phyloP scores from a whole-genome alignment of 2,329 filamentous ascomycete species.

The Diaporthe humulicola region DNA sequence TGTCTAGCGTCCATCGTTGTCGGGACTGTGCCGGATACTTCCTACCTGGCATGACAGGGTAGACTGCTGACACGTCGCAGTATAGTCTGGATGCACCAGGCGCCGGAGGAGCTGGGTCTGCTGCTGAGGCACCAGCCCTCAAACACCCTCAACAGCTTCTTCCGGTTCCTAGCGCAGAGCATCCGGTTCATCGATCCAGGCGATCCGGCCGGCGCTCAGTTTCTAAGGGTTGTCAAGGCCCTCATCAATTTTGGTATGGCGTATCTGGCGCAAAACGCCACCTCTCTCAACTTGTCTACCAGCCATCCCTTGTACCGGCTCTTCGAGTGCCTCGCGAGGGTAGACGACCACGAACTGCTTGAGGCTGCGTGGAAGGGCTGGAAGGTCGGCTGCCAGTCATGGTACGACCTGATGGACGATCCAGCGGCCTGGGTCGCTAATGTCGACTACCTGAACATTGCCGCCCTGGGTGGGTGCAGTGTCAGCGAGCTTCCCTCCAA shows the following conservation, averaged over 20 bases:
- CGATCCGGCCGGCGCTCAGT: background rate
- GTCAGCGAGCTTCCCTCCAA: constrained; percentile 7
- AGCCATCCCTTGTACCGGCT: background rate
- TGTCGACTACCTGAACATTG: constrained; percentile 9
- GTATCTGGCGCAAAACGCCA: background rate
- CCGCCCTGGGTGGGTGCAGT: background rate
- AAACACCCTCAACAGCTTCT: background rate
- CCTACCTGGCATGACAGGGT: background rate
- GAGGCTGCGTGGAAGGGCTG: background rate
- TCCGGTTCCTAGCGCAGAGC: constrained; percentile 4
- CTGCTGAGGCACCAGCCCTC: background rate
- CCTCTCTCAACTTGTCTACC: background rate
- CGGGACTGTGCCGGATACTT: too few species aligned
- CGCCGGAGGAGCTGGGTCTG: constrained; percentile 3
- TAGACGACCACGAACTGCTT: constrained; percentile 7
- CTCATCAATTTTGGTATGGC: background rate
- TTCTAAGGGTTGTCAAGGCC: background rate
- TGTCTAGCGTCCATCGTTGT: too few species aligned
- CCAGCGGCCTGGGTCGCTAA: background rate
- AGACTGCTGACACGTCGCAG: background rate
- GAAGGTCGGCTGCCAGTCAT: constrained; percentile 13
- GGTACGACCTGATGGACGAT: background rate
- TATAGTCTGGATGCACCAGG: background rate
- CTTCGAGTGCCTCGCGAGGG: background rate
- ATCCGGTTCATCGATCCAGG: background rate